Base-by-base conservation (phyloP, 83 land plant genomes). In the Diphasiastrum complanatum region DNA sequence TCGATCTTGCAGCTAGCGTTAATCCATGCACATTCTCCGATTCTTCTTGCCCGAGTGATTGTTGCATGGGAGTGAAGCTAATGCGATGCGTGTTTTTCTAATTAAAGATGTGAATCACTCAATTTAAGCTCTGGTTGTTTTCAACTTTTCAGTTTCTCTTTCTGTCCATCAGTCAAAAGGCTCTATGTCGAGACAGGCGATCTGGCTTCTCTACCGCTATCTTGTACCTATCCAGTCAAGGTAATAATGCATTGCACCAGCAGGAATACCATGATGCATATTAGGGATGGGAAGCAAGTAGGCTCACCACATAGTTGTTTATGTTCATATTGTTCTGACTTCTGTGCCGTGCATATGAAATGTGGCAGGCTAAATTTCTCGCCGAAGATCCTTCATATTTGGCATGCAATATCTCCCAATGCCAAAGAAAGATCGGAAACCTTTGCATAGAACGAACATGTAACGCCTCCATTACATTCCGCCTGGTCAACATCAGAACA, bases 401-500 rank as follows among this genome's bases (percentile, higher is more conserved):
- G 37, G 40, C 63, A 19, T 91, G 97, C 75, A 71, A 64, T 50
- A 40, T 51, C 1, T 2, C 36, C 57, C 16, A 45, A 1, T 69
- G 72, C 41, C 43, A 59, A 23, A 74, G 70, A 2, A 26, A 59
- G 52, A 70, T 51, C 59, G 65, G 29, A 5, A 22, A 41, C n/a
- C n/a, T n/a, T 4, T 86, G 89, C 30, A 8, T 45, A 56, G 53
- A 46, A 22, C 48, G 41, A 4, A 78, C 89, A 3, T 91, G 97
- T 63, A 66, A 63, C 27, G 97, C 63, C 6, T 68, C 90, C 2
- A 8, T 91, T 2, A 47, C 77, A 4, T 91, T 91, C 61, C 86
- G 92, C 51, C 68, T 87, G 28, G 52, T 91, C 41, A 91, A 91
- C 70, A 76, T 91, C 40, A 62, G 97, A 58, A 91, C 87, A 0